phyloP scores from a whole-genome alignment of 2,329 filamentous ascomycete species.

The Aspergillus puulaauensis region DNA sequence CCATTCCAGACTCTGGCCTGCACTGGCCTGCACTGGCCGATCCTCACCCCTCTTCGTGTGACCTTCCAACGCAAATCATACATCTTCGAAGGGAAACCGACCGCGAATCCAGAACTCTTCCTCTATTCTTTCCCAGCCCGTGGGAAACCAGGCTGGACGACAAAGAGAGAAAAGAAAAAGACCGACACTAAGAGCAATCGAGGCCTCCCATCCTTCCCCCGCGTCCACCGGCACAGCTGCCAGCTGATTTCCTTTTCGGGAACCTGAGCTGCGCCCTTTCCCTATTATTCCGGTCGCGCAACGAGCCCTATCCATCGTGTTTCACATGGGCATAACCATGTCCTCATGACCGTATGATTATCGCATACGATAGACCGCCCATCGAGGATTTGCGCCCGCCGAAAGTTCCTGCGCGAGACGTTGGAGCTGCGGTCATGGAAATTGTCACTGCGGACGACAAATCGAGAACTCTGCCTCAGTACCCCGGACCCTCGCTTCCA shows the following conservation, averaged over 20 bases:
- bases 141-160: background rate
- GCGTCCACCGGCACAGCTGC: background rate
- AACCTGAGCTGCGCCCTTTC: conserved; percentile 2
- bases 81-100: background rate
- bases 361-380: conserved; percentile 17
- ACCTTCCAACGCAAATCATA: conserved; percentile 5
- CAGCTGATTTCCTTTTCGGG: conserved; percentile 17
- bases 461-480: conserved; percentile 22
- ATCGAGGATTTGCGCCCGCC: conserved; percentile 21
- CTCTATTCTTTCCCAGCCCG: background rate
- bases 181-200: background rate
- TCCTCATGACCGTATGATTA: conserved; percentile 24
- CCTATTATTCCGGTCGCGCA: conserved; percentile 4
- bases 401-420: conserved; percentile 16
- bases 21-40: background rate
- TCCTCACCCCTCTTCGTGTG: conserved; percentile 12
- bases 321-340: conserved; percentile 18
- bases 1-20: background rate
- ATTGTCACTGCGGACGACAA: conserved; percentile 28
- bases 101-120: background rate
- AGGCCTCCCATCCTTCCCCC: background rate
- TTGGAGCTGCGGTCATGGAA: conserved; percentile 25
- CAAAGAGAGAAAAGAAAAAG: background rate
- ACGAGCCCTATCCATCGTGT: background rate
- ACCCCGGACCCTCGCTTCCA: conserved; percentile 21